Percentiles rank a stretch among this genome's conserved stretches.
Evolutionary conservation across 2,329 filamentous ascomycete genomes (phyloP).

Genomic region (Trichoderma cornu-damae): DNA sequence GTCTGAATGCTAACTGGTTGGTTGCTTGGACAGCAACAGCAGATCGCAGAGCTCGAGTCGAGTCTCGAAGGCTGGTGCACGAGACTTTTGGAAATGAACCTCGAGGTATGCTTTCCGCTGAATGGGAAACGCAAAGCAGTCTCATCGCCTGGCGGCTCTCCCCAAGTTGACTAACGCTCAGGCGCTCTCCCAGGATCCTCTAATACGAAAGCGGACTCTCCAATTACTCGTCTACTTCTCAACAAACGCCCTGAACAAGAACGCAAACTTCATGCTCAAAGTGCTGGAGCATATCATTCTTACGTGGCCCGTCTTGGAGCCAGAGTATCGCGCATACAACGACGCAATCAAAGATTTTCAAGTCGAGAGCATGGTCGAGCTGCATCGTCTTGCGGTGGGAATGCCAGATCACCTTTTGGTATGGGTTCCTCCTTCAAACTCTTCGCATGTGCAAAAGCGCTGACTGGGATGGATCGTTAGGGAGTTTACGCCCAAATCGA

Average conservation of each 20-base stretch:
- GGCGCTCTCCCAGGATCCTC: slow-evolving; percentile 56
- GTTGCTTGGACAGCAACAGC: slow-evolving; percentile 42
- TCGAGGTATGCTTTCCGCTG: slow-evolving; percentile 47
- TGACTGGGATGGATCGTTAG: slow-evolving; percentile 35
- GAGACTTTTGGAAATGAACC: slow-evolving; percentile 62
- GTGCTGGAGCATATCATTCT: slow-evolving; percentile 88
- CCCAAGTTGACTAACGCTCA: not conserved
- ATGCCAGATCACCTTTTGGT: slow-evolving; percentile 87
- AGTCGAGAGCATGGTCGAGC: slow-evolving; percentile 74
- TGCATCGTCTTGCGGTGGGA: slow-evolving; percentile 81
- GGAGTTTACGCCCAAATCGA: slow-evolving; percentile 85
- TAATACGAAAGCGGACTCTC: slow-evolving; percentile 74
- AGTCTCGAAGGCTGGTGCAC: slow-evolving; percentile 69
- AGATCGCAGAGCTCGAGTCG: slow-evolving; percentile 53
- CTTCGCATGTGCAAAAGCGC: not conserved
- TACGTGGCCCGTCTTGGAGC: slow-evolving; percentile 68
- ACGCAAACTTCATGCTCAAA: slow-evolving; percentile 76
- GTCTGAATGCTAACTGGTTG: slow-evolving; percentile 24
- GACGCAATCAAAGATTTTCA: slow-evolving; percentile 90
- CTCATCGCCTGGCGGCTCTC: not conserved
- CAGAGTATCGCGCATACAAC: slow-evolving; percentile 67
- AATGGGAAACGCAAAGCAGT: not conserved
- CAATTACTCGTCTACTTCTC: slow-evolving; percentile 82
- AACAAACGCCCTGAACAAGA: slow-evolving; percentile 70
- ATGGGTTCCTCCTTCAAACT: slow-evolving; percentile 22